phyloP scores from a whole-genome alignment of 495 filamentous ascomycete genomes.

The Hypoxylon cercidicola region DNA sequence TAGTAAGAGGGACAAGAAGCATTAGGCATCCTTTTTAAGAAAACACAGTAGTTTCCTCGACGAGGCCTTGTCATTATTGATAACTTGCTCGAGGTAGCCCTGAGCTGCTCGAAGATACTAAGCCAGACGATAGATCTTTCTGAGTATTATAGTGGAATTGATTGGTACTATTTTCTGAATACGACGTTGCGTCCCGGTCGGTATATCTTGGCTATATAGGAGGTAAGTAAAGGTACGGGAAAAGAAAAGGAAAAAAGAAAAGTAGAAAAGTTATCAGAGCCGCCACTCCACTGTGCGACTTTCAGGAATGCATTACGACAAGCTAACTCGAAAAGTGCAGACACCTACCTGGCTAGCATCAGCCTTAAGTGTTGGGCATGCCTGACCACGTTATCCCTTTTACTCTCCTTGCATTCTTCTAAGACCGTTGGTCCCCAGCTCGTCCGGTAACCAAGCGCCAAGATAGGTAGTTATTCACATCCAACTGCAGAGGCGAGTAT shows the following conservation, averaged over 20 bases:
- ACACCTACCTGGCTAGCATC: slow-evolving; percentile 9
- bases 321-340: background rate
- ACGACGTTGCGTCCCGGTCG: slow-evolving; percentile 22
- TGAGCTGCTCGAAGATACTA: background rate
- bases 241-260: slow-evolving; percentile 1
- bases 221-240: background rate
- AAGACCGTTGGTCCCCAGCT: slow-evolving; percentile 19
- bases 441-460: no score
- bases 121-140: background rate
- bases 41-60: no score
- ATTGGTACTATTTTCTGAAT: slow-evolving; percentile 13
- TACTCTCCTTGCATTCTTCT: slow-evolving; percentile 17
- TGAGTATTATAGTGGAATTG: slow-evolving; percentile 19
- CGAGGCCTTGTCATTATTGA: background rate
- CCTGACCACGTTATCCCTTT: slow-evolving; percentile 11
- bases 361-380: slow-evolving; percentile 28
- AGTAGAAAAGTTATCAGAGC: slow-evolving; percentile 1
- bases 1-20: no score
- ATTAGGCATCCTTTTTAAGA: no score
- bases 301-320: background rate
- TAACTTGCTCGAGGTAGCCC: background rate
- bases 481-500: background rate
- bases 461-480: slow-evolving; percentile 16
- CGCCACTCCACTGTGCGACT: slow-evolving; percentile 5
- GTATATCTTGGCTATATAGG: slow-evolving; percentile 17